Base-by-base conservation (phyloP, 2,329 filamentous ascomycete species). In the Colletotrichum abscissum region DNA sequence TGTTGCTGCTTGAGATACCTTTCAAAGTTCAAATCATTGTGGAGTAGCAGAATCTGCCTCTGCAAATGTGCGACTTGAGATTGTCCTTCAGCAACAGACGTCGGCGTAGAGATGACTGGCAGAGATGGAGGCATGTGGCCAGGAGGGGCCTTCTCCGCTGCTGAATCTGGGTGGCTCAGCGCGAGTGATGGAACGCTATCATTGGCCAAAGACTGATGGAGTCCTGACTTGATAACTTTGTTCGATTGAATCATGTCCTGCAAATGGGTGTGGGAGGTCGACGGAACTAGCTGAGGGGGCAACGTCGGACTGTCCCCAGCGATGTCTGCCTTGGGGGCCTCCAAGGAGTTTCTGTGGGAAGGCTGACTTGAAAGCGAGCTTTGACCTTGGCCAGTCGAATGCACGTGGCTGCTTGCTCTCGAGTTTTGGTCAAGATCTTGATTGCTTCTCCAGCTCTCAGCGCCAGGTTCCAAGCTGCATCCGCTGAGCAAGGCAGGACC, bases 1-100 rank as follows among this genome's bases (percentile, higher is more conserved):
- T 96, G 94, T 78, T 97, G 94, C 75, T 95, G 91, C 79, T 95
- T 96, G 78, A 96, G 88, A 81, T 95, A 96, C 30, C 93, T 88
- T 80, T 97, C 94, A 78, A 96, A 97, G 76, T 93, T 94, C 56
- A 97, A 86, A 77, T 97, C 94, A 74, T 95, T 97, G 57, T 92
- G 91, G 12, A 97, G 82, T 2, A 95, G 84, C 66, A 95, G 88
- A n/a, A 95, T 89, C 77, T 95, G 92, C 55, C 92, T 89, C 76
- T 94, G 91, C 4, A 97, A 83, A 75, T 91, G 89, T 1, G 88
- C 84, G 33, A 88, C 78, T 70, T 87, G 83, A 19, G 83, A 79
- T 73, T 82, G 78, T 62, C 78, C 66, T 65, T 85, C 81, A 60
- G 79, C 3, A 77, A 69, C 30, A 76, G 72, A 74, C 12, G 26